phyloP scores from a whole-genome alignment of 495 filamentous ascomycete genomes.

The Parathielavia appendiculata region DNA sequence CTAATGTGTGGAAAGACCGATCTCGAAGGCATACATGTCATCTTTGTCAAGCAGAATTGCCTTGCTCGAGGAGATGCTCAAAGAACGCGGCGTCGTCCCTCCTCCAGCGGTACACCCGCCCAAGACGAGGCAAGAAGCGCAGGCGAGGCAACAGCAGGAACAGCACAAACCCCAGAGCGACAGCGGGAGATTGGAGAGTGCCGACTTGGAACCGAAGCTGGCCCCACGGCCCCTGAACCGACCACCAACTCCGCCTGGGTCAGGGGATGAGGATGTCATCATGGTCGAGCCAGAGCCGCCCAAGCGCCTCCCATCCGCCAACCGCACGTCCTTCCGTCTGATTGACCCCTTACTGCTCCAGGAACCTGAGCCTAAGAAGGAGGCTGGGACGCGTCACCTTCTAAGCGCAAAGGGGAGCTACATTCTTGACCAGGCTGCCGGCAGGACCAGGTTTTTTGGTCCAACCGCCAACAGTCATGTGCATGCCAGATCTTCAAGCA shows the following conservation, averaged over 20 bases:
- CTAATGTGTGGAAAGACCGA: conserved; percentile 37
- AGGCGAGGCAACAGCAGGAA: conserved; percentile 16
- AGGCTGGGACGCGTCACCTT: conserved; percentile 39
- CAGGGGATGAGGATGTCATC: conserved; percentile 27
- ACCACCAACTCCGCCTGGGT: conserved; percentile 27
- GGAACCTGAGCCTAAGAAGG: conserved; percentile 33
- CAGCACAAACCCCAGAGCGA: not conserved
- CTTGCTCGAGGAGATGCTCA: conserved; percentile 46
- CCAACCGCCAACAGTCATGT: conserved; percentile 42
- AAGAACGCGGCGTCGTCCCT: conserved; percentile 43
- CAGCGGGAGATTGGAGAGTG: conserved; percentile 10
- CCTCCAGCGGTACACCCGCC: conserved; percentile 50
- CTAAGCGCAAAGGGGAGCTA: conserved; percentile 41
- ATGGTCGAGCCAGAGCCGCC: conserved; percentile 19
- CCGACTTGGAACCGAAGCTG: conserved; percentile 10
- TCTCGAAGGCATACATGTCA: conserved; percentile 54
- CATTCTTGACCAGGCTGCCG: conserved; percentile 42
- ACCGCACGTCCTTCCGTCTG: conserved; percentile 11
- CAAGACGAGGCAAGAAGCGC: conserved; percentile 43
- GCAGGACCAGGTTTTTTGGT: conserved; percentile 44
- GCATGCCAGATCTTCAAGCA: conserved; percentile 21
- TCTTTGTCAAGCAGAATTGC: conserved; percentile 49
- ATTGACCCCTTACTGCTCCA: conserved; percentile 32
- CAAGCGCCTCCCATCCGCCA: not conserved
- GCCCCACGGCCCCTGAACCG: conserved; percentile 9